Conservation (phyloP, 768 basidiomycete genomes). For the Psilocybe tampanensis region DNA sequence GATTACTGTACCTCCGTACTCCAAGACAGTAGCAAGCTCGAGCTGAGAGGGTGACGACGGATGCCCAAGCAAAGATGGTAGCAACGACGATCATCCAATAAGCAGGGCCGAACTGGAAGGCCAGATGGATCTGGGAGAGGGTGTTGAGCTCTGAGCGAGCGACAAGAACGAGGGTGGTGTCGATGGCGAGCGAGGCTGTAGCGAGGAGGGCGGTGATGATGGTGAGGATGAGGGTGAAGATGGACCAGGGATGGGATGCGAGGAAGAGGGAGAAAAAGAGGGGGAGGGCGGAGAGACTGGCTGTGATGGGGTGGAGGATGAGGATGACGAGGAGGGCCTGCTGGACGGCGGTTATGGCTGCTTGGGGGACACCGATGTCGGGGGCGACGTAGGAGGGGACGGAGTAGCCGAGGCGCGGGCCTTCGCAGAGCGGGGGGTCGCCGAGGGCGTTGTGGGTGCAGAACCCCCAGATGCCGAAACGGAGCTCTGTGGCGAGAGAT, state of each 20-base stretch:
- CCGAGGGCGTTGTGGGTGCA: conserved; percentile 54
- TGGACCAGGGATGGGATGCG: conserved; percentile 53
- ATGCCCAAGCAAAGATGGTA: conserved; percentile 57
- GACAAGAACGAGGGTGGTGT: conserved; percentile 61
- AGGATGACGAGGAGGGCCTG: conserved; percentile 55
- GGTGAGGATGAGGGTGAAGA: conserved; percentile 60
- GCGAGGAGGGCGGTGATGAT: conserved; percentile 58
- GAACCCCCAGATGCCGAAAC: conserved; percentile 84
- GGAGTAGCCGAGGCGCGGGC: conserved; percentile 70
- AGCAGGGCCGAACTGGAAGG: conserved; percentile 61
- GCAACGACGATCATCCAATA: conserved; percentile 74
- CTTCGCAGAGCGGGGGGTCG: conserved; percentile 54
- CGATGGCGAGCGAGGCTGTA: conserved; percentile 58
- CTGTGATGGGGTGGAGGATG: conserved; percentile 69
- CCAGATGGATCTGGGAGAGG: conserved; percentile 35
- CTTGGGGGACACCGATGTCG: conserved; percentile 44
- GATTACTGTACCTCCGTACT: conserved; percentile 26
- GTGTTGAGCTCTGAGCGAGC: conserved; percentile 44
- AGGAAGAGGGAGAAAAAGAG: conserved; percentile 60
- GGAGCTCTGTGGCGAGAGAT: conserved; percentile 57
- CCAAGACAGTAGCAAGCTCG: conserved; percentile 72
- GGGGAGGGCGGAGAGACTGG: conserved; percentile 57
- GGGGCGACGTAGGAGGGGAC: conserved; percentile 50
- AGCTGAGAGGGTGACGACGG: conserved; percentile 61
- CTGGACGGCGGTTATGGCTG: conserved; percentile 48